phyloP scores from a whole-genome alignment of 306 rosid species.

The Astragalus membranaceus region DNA sequence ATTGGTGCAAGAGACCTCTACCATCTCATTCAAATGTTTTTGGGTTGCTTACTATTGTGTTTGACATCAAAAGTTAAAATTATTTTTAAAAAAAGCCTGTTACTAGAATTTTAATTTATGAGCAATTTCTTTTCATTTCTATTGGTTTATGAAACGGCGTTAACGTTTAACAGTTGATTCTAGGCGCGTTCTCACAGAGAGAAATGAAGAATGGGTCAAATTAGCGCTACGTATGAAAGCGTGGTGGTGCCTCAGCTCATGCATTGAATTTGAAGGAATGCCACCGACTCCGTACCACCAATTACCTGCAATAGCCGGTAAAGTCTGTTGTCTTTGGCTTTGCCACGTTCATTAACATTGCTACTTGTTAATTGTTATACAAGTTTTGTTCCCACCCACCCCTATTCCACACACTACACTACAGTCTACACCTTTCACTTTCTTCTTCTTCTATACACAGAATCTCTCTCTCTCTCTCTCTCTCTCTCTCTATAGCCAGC shows the following conservation, averaged over 20 bases:
- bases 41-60: no score
- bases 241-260: conserved; percentile 20
- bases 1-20: no score
- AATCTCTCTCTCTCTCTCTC: conserved; percentile 18
- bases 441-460: conserved; percentile 21
- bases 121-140: no score
- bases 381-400: conserved; percentile 2
- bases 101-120: no score
- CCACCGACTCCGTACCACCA: background rate
- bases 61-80: no score
- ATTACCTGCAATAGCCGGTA: conserved; percentile 73
- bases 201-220: conserved; percentile 33
- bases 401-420: background rate
- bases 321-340: conserved; percentile 3
- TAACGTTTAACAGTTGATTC: no score
- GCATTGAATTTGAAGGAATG: conserved; percentile 40
- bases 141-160: no score
- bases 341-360: background rate
- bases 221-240: conserved; percentile 43
- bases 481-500: background rate
- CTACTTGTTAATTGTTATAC: background rate
- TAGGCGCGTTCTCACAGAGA: no score
- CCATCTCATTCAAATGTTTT: no score
- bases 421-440: conserved; percentile 18
- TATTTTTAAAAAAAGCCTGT: no score